phyloP scores from a whole-genome alignment of 805 yeast species.

The Candida railenensis region DNA sequence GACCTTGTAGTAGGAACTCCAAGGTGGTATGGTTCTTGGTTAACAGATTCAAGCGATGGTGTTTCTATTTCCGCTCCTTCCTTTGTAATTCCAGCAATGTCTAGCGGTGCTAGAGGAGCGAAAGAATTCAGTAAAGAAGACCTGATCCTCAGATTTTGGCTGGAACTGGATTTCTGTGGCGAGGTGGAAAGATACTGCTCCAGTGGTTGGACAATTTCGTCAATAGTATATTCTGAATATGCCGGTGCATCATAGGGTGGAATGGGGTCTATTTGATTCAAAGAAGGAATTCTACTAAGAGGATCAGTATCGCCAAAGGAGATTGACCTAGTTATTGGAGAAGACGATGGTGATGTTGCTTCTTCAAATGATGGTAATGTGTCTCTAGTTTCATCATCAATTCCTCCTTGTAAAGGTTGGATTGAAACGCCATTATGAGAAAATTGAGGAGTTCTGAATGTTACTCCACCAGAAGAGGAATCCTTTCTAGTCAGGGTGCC shows the following conservation, averaged over 20 bases:
- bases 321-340: conserved; percentile 36
- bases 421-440: conserved; percentile 29
- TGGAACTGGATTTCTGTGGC: neutral
- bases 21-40: neutral
- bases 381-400: conserved; percentile 16
- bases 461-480: conserved; percentile 1
- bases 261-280: conserved; percentile 27
- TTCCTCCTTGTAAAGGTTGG: conserved; percentile 20
- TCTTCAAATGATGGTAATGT: conserved; percentile 65
- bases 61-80: too few species aligned
- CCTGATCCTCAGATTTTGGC: conserved; percentile 13
- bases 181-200: neutral
- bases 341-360: conserved; percentile 44
- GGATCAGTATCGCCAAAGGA: conserved; percentile 39
- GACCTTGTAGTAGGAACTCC: neutral
- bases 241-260: conserved; percentile 29
- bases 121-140: conserved; percentile 32
- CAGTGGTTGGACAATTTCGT: conserved; percentile 21
- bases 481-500: neutral
- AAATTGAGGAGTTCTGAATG: neutral
- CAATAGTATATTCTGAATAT: conserved; percentile 19
- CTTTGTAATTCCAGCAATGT: neutral
- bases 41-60: neutral
- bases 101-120: conserved; percentile 23
- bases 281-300: conserved; percentile 34